Base-by-base conservation (phyloP, 192 early-diverging fungal genomes). In the Gamsiella multidivaricata region DNA sequence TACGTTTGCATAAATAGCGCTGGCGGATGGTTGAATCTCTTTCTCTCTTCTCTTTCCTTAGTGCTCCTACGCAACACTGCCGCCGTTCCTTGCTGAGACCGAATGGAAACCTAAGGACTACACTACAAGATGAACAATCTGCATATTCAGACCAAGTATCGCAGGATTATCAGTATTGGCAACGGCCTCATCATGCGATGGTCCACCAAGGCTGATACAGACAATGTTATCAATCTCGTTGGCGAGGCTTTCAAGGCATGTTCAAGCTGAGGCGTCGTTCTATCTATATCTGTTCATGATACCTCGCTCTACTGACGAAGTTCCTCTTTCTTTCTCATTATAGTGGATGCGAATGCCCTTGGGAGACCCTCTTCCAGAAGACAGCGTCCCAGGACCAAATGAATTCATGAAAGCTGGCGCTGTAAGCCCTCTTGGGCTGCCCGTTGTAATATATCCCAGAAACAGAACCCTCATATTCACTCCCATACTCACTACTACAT, bases 101-200 rank as follows among this genome's bases (percentile, higher is more conserved):
- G n/a, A n/a, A n/a, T n/a, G n/a, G n/a, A n/a, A n/a, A n/a, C n/a
- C 45, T n/a, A 18, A 18, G 9, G 4, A n/a, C 45, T 5, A 46
- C 45, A 10, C 6, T 46, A 3, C 51, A 53, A 53, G 10, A 53
- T 53, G 51, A 28, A 22, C 10, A 10, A 8, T 0, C 6, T 59
- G 22, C 56, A 59, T 22, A 26, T 43, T 18, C 61, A 52, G 37
- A 64, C 61, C 8, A 47, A 25, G 15, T 50, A 64, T 33, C 61
- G 65, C 55, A 66, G 68, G 59, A 61, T 28, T 50, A 68, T 69
- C 47, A 54, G 64, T 26, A 54, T 78, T 23, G 74, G 60, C 2
- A 36, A 69, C 15, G 74, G 74, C 0, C 65, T 68, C 36, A 58
- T 69, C 54, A 57, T 78, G 65, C 65, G 74, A 20, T 78, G 74